Base-by-base conservation (phyloP, 139 green algal species). In the Limnomonas spitsbergensis region DNA sequence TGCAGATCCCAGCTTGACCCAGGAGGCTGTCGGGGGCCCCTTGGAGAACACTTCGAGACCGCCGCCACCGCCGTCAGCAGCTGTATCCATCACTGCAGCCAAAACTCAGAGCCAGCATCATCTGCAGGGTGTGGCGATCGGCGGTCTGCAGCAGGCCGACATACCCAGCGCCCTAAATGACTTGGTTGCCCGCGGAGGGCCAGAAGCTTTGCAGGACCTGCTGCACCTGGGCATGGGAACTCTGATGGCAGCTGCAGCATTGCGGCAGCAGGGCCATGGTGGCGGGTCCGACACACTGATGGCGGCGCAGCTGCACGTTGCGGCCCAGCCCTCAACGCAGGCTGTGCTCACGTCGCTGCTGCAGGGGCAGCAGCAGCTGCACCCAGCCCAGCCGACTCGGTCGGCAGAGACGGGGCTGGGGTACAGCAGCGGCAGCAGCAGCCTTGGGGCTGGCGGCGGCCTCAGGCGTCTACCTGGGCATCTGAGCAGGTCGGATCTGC, bases 91-190 rank as follows among this genome's bases (percentile, higher is more conserved):
- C n/a, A n/a, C n/a, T n/a, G n/a, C n/a, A n/a, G n/a, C n/a, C n/a
- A n/a, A n/a, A n/a, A n/a, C n/a, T n/a, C n/a, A n/a, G n/a, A n/a
- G n/a, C n/a, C n/a, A n/a, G n/a, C n/a, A n/a, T n/a, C n/a, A n/a
- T n/a, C n/a, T n/a, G n/a, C n/a, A n/a, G n/a, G n/a, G n/a, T n/a
- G n/a, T n/a, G n/a, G n/a, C n/a, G n/a, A n/a, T n/a, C n/a, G n/a
- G n/a, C n/a, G n/a, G n/a, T n/a, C 9, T 72, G 61, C 61, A 72
- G 61, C 61, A 72, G 61, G 27, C 24, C 9, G 29, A 72, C 27
- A 72, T 72, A 20, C 61, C 6, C 29, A 72, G 27, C 7, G 27
- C 29, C 7, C 29, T 39, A 20, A 7, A 34, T 34, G 26, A 7
- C 9, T 24, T 72, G 61, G 26, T 37, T 7, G 26, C 61, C 6